Percentiles rank a stretch among this genome's conserved stretches.
These are phyloP conservation scores for Ilex paraguariensis DNA, from an alignment of 305 asterid genomes.

Conservation along the genomic window DNA sequence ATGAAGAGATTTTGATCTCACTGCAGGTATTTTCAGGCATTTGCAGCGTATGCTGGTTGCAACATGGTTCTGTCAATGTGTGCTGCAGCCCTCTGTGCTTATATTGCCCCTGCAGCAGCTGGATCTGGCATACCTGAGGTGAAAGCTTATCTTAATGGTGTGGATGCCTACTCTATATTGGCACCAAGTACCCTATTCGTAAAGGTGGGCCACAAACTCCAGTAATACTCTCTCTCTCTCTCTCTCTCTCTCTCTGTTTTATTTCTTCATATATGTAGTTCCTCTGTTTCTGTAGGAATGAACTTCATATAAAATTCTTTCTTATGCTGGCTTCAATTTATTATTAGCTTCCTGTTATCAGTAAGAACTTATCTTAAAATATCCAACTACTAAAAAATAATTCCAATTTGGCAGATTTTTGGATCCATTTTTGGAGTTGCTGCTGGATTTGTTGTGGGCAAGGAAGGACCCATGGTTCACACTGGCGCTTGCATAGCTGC, in stretches of 20 bases:
- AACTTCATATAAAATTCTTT: too few species aligned
- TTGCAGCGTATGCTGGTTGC: conserved; percentile 61
- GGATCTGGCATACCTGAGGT: conserved; percentile 99
- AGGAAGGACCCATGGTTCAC: conserved; percentile 49
- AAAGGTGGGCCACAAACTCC: conserved; percentile 39
- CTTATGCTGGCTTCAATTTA: not conserved
- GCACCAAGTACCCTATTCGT: conserved; percentile 94
- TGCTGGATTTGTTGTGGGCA: conserved; percentile 98
- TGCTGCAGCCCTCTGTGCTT: conserved; percentile 82
- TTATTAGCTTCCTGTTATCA: too few species aligned
- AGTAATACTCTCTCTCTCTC: too few species aligned
- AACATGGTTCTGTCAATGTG: conserved; percentile 55
- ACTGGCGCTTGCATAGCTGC: not conserved
- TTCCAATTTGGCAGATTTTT: conserved; percentile 48
- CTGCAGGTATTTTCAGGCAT: conserved; percentile 67
- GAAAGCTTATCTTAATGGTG: conserved; percentile 92
- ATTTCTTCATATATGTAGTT: too few species aligned
- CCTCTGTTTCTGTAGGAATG: too few species aligned
- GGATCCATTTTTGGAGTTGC: conserved; percentile 95
- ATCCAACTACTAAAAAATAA: too few species aligned
- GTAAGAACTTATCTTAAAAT: not conserved
- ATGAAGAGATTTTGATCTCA: conserved; percentile 20
- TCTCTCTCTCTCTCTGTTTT: too few species aligned
- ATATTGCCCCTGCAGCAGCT: conserved; percentile 93
- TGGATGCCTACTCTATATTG: conserved; percentile 91